Conservation (phyloP, 805 yeast genomes). For the Starmera quercuum region DNA sequence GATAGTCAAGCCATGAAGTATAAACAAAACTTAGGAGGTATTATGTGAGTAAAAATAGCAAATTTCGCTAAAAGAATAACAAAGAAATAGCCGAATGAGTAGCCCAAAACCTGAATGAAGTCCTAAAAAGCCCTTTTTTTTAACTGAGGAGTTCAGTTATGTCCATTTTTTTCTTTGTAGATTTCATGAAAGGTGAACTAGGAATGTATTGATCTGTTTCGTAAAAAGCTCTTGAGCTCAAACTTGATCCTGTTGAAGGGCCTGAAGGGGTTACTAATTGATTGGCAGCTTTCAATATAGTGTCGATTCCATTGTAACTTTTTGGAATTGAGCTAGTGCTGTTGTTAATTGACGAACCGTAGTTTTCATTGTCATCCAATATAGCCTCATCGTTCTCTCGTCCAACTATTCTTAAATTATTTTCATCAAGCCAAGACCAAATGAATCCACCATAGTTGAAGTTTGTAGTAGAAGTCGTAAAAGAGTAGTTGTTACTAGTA, state of each 20-base stretch:
- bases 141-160: too few relatives aligned
- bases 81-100: too few relatives aligned
- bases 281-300: constrained; percentile 18
- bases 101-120: too few relatives aligned
- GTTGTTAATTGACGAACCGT: neutral
- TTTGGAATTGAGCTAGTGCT: constrained; percentile 12
- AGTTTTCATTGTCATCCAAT: neutral
- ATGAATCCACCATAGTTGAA: constrained; percentile 22
- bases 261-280: constrained; percentile 13
- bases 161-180: too few relatives aligned
- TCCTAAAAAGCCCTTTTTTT: too few relatives aligned
- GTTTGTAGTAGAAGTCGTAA: neutral
- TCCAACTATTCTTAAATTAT: constrained; percentile 14
- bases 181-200: too few relatives aligned
- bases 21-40: too few relatives aligned
- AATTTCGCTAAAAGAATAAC: too few relatives aligned
- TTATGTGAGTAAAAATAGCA: too few relatives aligned
- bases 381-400: constrained; percentile 5
- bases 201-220: too few relatives aligned
- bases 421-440: constrained; percentile 18
- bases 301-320: constrained; percentile 13
- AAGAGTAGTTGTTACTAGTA: neutral
- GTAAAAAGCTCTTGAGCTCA: too few relatives aligned
- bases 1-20: too few relatives aligned
- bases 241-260: neutral